Percentiles rank a stretch among this genome's conserved stretches.
Evolutionary conservation across 2,329 filamentous ascomycete species (phyloP).

Genomic region (Xylariaceae sp.): DNA sequence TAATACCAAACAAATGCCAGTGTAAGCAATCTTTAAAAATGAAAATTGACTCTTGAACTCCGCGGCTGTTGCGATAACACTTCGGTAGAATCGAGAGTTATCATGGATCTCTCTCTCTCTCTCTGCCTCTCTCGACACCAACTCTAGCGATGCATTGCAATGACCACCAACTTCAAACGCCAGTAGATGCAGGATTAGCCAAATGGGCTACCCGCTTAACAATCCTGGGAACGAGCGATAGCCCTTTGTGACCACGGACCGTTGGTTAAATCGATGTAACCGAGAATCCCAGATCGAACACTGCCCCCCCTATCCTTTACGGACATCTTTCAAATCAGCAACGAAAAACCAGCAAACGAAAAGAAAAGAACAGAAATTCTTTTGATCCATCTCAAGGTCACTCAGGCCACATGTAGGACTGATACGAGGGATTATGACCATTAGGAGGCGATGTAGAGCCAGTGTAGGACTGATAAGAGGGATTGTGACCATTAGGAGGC

Average conservation of each 20-base stretch:
- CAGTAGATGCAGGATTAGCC: constrained; percentile 29
- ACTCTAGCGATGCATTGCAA: constrained; percentile 30
- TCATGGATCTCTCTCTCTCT: constrained; percentile 20
- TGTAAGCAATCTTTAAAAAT: constrained; percentile 25
- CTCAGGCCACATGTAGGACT: constrained; percentile 26
- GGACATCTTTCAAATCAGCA: constrained; percentile 2
- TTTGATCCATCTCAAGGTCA: constrained; percentile 4
- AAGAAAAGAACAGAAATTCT: background rate
- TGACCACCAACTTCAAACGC: constrained; percentile 29
- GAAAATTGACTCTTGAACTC: constrained; percentile 30
- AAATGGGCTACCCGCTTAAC: constrained; percentile 22
- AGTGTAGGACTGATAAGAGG: constrained; percentile 24
- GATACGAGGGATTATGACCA: constrained; percentile 22
- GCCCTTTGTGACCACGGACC: constrained; percentile 7
- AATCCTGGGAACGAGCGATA: constrained; percentile 19
- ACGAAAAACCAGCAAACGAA: background rate
- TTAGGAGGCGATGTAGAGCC: constrained; percentile 24
- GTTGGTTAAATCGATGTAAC: constrained; percentile 3
- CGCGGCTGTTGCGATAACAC: constrained; percentile 25
- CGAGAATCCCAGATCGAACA: background rate
- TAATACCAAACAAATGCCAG: constrained; percentile 31
- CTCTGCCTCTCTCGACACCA: constrained; percentile 23
- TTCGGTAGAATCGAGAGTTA: constrained; percentile 24
- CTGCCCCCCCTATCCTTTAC: background rate
- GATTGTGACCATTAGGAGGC: constrained; percentile 21